Conservation (phyloP, 78 protist genomes). For the Dictyostelium intermedium region DNA sequence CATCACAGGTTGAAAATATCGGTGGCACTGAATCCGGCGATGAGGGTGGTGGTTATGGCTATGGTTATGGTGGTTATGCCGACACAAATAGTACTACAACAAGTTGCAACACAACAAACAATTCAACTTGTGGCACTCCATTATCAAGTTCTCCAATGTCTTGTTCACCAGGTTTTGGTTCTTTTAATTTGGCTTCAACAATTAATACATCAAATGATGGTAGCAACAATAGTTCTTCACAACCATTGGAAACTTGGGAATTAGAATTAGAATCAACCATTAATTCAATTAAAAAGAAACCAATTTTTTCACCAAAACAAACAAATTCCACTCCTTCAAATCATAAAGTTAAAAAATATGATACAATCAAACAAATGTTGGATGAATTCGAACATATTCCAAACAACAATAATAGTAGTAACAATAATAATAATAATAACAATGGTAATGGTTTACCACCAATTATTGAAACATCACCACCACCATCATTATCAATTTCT, state of each 20-base stretch:
- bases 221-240: background rate
- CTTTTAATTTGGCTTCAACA: background rate
- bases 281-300: conserved; percentile 16
- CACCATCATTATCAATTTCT: background rate
- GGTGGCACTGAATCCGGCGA: background rate
- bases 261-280: conserved; percentile 29
- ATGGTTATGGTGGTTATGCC: background rate
- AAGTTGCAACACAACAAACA: background rate
- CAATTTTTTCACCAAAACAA: conserved; percentile 8
- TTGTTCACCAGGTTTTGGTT: background rate
- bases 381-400: background rate
- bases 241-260: conserved; percentile 52
- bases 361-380: conserved; percentile 6
- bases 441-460: background rate
- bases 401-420: background rate
- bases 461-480: background rate
- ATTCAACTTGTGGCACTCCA: background rate
- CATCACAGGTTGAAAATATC: background rate
- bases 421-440: background rate
- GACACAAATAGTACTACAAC: background rate
- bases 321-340: background rate
- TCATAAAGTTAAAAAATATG: background rate
- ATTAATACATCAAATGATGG: background rate
- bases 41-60: background rate
- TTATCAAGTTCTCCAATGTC: conserved; percentile 1